Conservation (phyloP, 257 asterid genomes). For the Solanum bukasovii region DNA sequence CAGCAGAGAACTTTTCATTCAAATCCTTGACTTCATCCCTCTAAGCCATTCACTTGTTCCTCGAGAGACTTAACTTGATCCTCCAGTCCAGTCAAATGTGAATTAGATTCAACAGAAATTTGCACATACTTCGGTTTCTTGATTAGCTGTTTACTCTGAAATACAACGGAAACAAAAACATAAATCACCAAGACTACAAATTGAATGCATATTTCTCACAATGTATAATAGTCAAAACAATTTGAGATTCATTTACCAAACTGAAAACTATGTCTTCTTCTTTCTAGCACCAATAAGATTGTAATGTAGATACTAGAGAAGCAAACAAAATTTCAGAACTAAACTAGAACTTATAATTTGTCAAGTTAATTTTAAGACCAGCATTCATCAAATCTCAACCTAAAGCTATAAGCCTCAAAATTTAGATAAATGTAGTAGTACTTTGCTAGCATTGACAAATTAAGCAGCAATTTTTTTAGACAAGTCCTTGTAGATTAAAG, state of each 20-base stretch:
- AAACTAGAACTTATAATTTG: background rate
- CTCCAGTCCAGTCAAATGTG: conserved; percentile 41
- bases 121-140: conserved; percentile 37
- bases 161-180: too few relatives aligned
- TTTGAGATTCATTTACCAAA: too few relatives aligned
- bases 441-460: background rate
- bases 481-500: background rate
- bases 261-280: background rate
- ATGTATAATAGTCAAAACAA: too few relatives aligned
- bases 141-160: conserved; percentile 11
- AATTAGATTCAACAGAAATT: background rate
- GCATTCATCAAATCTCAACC: background rate
- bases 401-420: background rate
- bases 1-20: conserved; percentile 67
- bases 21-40: conserved; percentile 37
- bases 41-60: conserved; percentile 17
- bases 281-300: background rate
- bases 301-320: background rate
- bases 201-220: too few relatives aligned
- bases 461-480: background rate
- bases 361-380: background rate
- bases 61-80: conserved; percentile 60
- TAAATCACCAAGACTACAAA: too few relatives aligned
- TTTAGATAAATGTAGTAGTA: background rate
- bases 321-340: background rate